Base-by-base conservation (phyloP, 257 asterid genomes). In the Eucommia ulmoides region DNA sequence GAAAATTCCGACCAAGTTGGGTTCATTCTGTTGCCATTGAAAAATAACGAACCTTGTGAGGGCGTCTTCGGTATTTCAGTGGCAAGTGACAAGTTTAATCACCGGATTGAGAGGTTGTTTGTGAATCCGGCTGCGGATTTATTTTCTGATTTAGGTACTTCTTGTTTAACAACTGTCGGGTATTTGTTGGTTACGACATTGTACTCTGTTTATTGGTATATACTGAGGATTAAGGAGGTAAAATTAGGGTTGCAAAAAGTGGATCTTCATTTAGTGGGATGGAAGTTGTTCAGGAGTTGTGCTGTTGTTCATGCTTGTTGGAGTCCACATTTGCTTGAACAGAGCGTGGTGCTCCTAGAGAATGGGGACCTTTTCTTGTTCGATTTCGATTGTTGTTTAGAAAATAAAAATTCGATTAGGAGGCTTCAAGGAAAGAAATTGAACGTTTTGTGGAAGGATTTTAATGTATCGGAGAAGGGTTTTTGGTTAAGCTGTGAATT, bases 281-380 rank as follows among this genome's bases (percentile, higher is more conserved):
- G 66, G 59, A 70, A 63, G 60, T 63, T 55, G 41, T 65, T 88
- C 3, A 60, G 60, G 80, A 80, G 67, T 10, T 63, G 54, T 23
- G 22, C 52, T 22, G 74, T 88, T 54, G 69, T 71, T 49, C 62
- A 80, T 35, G 81, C 68, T 24, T 82, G 88, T 70, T 88, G 97
- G 97, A 88, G 83, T 67, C 85, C 94, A 20, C 84, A 84, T 75
- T 49, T 77, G 55, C 67, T 48, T 20, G 87, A 84, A 66, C 87
- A 88, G 69, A 70, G 95, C 58, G 64, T 77, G 23, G 76, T 88
- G 61, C 48, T 88, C 76, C 52, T 82, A 72, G 89, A 74, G 58
- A 77, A 60, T 29, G 97, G 95, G 5, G 76, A 75, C 35, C 51
- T 84, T 19, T 59, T 79, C 62, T 62, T 88, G 76, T 84, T 88